Percentiles rank a stretch among this genome's conserved stretches.
Evolutionary conservation across 2,329 filamentous ascomycete genomes (phyloP).

Genomic region (Fusarium proliferatum): DNA sequence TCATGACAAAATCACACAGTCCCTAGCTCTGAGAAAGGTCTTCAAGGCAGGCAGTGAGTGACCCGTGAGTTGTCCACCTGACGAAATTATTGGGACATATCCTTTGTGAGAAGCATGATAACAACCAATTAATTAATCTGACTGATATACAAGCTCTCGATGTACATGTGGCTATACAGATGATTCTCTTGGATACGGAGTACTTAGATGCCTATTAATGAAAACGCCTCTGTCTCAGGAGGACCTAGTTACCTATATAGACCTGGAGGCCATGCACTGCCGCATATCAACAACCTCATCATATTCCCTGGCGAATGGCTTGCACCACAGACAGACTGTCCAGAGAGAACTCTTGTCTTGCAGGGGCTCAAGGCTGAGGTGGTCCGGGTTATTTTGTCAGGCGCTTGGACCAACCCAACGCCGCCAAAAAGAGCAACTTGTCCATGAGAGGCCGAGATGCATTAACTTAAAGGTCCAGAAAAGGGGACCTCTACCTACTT

Average conservation of each 20-base stretch:
- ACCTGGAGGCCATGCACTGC: not conserved
- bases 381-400: slow-evolving; percentile 44
- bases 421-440: slow-evolving; percentile 44
- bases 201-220: not conserved
- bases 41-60: not conserved
- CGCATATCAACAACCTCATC: not conserved
- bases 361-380: slow-evolving; percentile 13
- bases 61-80: not conserved
- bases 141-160: not conserved
- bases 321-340: not conserved
- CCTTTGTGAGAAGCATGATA: not conserved
- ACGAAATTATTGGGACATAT: not conserved
- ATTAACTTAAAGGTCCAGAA: slow-evolving; percentile 43
- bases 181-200: not conserved
- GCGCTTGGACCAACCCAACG: slow-evolving; percentile 45
- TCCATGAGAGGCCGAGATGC: slow-evolving; percentile 42
- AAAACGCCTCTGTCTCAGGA: slow-evolving; percentile 25
- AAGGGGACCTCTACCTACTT: slow-evolving; percentile 46
- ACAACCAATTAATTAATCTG: not conserved
- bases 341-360: not conserved
- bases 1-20: slow-evolving; percentile 32
- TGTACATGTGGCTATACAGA: not conserved
- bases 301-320: not conserved
- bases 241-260: not conserved
- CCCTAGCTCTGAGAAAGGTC: not conserved